These are phyloP conservation scores for Hericium coralloides DNA, from an alignment of 768 basidiomycete genomes.

Conservation along the genomic window DNA sequence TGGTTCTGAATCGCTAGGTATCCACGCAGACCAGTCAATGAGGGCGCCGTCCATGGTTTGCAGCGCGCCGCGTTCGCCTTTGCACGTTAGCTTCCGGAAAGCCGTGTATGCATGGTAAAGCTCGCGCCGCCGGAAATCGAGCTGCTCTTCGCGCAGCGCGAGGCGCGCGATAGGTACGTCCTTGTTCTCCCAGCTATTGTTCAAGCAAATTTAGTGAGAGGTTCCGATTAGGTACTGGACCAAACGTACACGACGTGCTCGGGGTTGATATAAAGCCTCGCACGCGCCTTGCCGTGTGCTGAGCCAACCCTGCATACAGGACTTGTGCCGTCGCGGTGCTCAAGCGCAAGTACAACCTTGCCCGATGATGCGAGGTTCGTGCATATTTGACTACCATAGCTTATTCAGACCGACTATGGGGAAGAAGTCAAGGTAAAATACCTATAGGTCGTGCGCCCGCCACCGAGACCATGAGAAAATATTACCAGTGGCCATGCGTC, in stretches of 20 bases:
- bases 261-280: conserved; percentile 45
- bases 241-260: conserved; percentile 42
- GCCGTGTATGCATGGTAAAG: conserved; percentile 54
- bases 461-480: conserved; percentile 81
- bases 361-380: conserved; percentile 67
- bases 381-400: conserved; percentile 50
- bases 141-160: conserved; percentile 58
- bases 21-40: conserved; percentile 39
- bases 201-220: neutral
- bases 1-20: conserved; percentile 5
- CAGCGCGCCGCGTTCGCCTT: conserved; percentile 10
- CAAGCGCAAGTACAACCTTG: conserved; percentile 71
- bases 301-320: conserved; percentile 37
- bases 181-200: conserved; percentile 14
- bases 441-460: conserved; percentile 66
- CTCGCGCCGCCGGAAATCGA: conserved; percentile 61
- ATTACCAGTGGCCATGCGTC: conserved; percentile 63
- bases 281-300: conserved; percentile 23
- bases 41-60: conserved; percentile 39
- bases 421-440: conserved; percentile 12
- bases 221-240: neutral
- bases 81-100: conserved; percentile 44
- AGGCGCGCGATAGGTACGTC: conserved; percentile 14
- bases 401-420: neutral
- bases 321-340: conserved; percentile 78